Evolutionary conservation across 495 filamentous ascomycete species (phyloP).

Genomic region (Penicillium longicatenatum): DNA sequence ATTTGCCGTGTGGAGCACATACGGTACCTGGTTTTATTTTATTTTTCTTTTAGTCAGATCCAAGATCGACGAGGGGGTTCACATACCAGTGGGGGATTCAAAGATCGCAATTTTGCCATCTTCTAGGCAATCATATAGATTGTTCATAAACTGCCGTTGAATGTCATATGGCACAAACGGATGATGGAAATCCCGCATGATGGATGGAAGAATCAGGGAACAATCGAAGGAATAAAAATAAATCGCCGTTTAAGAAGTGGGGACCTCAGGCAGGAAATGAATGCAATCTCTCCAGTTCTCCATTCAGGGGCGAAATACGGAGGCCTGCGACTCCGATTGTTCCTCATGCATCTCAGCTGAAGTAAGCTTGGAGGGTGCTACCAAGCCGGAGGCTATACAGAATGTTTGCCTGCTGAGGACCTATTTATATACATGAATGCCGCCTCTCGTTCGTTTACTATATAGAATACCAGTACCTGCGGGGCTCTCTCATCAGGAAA

Average conservation of each 20-base stretch:
- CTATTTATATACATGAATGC: conserved; percentile 4
- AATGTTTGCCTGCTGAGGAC: too few species aligned
- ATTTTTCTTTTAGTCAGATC: conserved; percentile 9
- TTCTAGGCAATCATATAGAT: conserved; percentile 80
- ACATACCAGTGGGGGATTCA: conserved; percentile 83
- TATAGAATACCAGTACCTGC: not conserved
- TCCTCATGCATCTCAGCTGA: too few species aligned
- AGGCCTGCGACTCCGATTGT: too few species aligned
- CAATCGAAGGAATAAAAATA: conserved; percentile 22
- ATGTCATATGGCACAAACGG: conserved; percentile 91
- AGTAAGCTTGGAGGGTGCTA: too few species aligned
- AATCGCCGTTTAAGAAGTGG: conserved; percentile 13
- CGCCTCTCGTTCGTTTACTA: too few species aligned
- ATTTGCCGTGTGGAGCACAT: conserved; percentile 14
- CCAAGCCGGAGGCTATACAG: too few species aligned
- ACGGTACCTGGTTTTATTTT: conserved; percentile 31
- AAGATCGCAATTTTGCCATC: conserved; percentile 83
- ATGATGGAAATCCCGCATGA: conserved; percentile 73
- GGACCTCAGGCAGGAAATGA: too few species aligned
- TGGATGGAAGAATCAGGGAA: not conserved
- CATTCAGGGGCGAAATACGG: not conserved
- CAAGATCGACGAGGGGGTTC: conserved; percentile 1
- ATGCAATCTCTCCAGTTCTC: too few species aligned
- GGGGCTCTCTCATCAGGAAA: not conserved
- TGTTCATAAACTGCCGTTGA: conserved; percentile 86